phyloP scores from a whole-genome alignment of 225 moss, liverwort and hornwort genomes.

The Climacium dendroides region DNA sequence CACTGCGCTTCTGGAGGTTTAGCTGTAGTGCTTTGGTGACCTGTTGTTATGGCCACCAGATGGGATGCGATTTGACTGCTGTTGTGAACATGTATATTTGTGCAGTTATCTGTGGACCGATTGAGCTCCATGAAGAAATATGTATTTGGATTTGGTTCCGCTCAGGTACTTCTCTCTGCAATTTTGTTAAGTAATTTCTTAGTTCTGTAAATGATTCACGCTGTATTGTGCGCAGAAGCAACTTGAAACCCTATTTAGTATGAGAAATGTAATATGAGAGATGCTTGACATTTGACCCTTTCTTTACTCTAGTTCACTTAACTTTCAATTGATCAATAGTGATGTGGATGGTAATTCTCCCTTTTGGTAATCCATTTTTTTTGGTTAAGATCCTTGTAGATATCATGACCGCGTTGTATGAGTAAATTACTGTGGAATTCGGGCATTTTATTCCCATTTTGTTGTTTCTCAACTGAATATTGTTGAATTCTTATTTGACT shows the following conservation, averaged over 20 bases:
- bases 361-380: neutral
- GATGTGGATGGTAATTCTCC: neutral
- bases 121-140: conserved; percentile 99
- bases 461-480: neutral
- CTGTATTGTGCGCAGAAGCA: neutral
- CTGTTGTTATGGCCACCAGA: neutral
- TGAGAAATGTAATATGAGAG: neutral
- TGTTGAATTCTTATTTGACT: neutral
- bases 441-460: neutral
- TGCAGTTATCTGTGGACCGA: conserved; percentile 92
- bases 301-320: neutral
- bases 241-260: neutral
- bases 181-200: neutral
- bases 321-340: neutral
- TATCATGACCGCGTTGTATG: neutral
- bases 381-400: neutral
- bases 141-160: conserved; percentile 92
- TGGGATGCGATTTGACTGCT: neutral
- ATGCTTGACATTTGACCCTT: neutral
- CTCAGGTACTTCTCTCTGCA: conserved; percentile 48
- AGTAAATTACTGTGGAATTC: neutral
- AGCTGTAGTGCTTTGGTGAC: neutral
- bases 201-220: neutral
- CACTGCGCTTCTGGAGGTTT: neutral
- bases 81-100: neutral